Percentiles rank a stretch among this genome's conserved stretches.
Evolutionary conservation across 805 yeast species (phyloP).

Genomic region (Monosporozyma aerobia): DNA sequence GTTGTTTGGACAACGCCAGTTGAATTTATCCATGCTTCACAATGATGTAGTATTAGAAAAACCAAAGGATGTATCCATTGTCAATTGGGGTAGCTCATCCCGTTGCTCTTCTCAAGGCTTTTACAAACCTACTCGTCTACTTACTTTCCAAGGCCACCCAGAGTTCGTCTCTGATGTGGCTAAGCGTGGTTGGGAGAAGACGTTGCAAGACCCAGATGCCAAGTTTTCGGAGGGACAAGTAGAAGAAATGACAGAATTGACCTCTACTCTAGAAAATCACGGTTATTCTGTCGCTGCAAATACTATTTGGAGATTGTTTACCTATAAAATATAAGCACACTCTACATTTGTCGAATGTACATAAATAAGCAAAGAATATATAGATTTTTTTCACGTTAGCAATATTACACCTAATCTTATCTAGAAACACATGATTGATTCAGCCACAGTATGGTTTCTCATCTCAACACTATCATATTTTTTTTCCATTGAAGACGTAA

Average conservation of each 20-base stretch:
- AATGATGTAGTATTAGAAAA: conserved; percentile 44
- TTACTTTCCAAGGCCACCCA: conserved; percentile 87
- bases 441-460: background rate
- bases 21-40: conserved; percentile 48
- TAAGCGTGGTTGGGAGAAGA: conserved; percentile 6
- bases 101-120: conserved; percentile 62
- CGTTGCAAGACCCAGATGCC: background rate
- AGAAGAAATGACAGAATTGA: background rate
- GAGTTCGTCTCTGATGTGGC: conserved; percentile 46
- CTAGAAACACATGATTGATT: background rate
- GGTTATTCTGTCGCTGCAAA: conserved; percentile 23
- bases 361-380: background rate
- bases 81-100: conserved; percentile 43
- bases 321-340: background rate
- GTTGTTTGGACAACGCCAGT: conserved; percentile 14
- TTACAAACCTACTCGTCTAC: conserved; percentile 38
- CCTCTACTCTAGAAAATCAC: conserved; percentile 25
- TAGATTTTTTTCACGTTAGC: background rate
- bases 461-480: background rate
- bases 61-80: conserved; percentile 29
- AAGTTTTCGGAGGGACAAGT: background rate
- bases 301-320: conserved; percentile 9
- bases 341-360: background rate
- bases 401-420: background rate
- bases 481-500: background rate